Conservation (phyloP, 2,329 filamentous ascomycete genomes). For the Conoideocrella luteorostrata region DNA sequence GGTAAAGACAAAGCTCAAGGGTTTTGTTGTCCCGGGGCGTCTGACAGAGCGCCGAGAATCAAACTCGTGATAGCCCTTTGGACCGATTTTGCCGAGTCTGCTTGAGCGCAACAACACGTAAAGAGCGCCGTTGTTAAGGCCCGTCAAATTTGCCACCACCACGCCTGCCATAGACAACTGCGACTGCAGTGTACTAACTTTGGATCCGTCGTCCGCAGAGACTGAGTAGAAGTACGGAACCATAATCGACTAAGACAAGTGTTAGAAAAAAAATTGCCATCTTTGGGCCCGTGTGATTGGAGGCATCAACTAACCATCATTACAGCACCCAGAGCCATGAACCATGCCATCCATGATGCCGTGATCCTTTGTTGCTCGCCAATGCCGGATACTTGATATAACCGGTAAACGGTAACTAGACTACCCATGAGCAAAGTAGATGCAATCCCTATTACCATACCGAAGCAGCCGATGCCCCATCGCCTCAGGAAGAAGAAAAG, state of each 20-base stretch:
- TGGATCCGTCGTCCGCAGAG: conserved; percentile 35
- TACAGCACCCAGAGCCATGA: conserved; percentile 49
- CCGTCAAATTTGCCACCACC: conserved; percentile 60
- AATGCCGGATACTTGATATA: conserved; percentile 48
- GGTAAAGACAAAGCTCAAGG: conserved; percentile 12
- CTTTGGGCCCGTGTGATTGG: background rate
- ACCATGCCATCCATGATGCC: conserved; percentile 66
- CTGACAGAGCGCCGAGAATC: conserved; percentile 31
- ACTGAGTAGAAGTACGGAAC: conserved; percentile 59
- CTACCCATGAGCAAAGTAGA: conserved; percentile 43
- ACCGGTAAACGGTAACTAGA: conserved; percentile 48
- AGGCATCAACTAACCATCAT: conserved; percentile 50
- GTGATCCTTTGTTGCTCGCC: conserved; percentile 54
- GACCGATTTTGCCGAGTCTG: conserved; percentile 47
- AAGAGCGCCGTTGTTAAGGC: conserved; percentile 57
- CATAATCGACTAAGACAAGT: conserved; percentile 42
- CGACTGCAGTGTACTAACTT: conserved; percentile 28
- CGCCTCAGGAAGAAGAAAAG: conserved; percentile 60
- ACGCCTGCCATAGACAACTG: conserved; percentile 56
- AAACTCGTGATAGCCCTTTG: conserved; percentile 34
- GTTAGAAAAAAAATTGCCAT: background rate
- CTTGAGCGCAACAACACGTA: conserved; percentile 63
- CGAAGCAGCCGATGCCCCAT: conserved; percentile 53
- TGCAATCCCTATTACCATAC: conserved; percentile 45
- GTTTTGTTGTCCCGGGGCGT: conserved; percentile 6